Conservation (phyloP, 2,329 filamentous ascomycete genomes). For the Talaromyces sp. region DNA sequence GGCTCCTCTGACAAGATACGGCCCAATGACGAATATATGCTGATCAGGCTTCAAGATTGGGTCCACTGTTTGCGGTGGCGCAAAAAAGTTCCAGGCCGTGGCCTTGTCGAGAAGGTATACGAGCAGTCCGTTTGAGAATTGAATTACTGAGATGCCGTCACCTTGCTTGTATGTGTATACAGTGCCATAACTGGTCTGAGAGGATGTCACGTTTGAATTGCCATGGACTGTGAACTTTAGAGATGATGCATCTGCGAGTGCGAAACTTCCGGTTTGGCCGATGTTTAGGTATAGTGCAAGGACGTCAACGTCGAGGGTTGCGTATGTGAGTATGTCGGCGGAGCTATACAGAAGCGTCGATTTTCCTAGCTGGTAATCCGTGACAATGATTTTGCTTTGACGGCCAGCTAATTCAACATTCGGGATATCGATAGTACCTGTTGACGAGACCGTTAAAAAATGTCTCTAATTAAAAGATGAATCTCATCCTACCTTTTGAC, state of each 20-base stretch:
- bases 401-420: conserved; percentile 48
- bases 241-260: conserved; percentile 35
- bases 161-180: conserved; percentile 46
- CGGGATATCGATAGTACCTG: conserved; percentile 26
- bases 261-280: conserved; percentile 48
- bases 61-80: conserved; percentile 43
- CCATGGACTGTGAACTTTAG: conserved; percentile 41
- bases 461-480: conserved; percentile 12
- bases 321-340: conserved; percentile 47
- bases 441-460: neutral
- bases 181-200: conserved; percentile 22
- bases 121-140: conserved; percentile 47
- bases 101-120: conserved; percentile 50
- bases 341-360: conserved; percentile 48
- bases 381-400: conserved; percentile 52
- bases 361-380: conserved; percentile 47
- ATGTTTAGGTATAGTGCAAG: conserved; percentile 47
- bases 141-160: conserved; percentile 42
- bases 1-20: conserved; percentile 42
- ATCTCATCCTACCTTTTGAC: conserved; percentile 37
- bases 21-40: conserved; percentile 44
- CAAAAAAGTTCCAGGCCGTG: conserved; percentile 55
- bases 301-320: conserved; percentile 36
- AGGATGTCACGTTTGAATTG: conserved; percentile 28
- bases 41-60: conserved; percentile 43